Conservation (phyloP, 208 protist species). For the Angomonas deanei region DNA sequence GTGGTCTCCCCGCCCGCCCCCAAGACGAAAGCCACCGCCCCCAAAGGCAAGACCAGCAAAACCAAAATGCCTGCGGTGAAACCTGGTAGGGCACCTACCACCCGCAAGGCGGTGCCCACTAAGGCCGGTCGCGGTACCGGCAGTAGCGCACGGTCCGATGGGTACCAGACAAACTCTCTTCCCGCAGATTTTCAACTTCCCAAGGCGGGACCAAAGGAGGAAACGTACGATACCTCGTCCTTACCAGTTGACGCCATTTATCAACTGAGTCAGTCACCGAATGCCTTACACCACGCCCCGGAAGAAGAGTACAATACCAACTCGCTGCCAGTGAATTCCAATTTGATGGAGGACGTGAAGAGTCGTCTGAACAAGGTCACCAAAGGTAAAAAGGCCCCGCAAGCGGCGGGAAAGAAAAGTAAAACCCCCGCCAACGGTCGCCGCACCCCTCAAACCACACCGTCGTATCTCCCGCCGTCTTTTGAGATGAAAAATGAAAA, state of each 20-base stretch:
- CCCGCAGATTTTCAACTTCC: constrained; percentile 28
- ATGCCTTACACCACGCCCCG: background rate
- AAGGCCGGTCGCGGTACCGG: constrained; percentile 13
- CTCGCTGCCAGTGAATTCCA: background rate
- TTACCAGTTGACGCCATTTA: constrained; percentile 59
- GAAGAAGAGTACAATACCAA: background rate
- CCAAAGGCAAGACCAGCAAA: background rate
- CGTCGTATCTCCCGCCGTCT: background rate
- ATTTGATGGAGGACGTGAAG: constrained; percentile 4
- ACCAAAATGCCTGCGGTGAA: background rate
- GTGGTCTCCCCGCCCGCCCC: background rate
- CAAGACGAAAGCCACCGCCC: background rate
- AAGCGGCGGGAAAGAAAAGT: background rate
- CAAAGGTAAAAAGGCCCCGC: background rate
- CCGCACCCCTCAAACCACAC: background rate
- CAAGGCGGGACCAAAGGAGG: background rate
- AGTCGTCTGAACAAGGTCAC: background rate
- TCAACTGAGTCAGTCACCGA: constrained; percentile 20
- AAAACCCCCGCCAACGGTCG: background rate
- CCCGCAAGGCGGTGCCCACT: background rate
- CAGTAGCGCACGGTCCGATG: background rate
- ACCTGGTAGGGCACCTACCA: background rate
- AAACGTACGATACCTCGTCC: constrained; percentile 53
- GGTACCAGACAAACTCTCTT: constrained; percentile 59
- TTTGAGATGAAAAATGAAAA: background rate